Evolutionary conservation across 306 rosid genomes (phyloP), one percentile per base, ranked within the genome.

Genomic region (Quercus engelmannii): DNA sequence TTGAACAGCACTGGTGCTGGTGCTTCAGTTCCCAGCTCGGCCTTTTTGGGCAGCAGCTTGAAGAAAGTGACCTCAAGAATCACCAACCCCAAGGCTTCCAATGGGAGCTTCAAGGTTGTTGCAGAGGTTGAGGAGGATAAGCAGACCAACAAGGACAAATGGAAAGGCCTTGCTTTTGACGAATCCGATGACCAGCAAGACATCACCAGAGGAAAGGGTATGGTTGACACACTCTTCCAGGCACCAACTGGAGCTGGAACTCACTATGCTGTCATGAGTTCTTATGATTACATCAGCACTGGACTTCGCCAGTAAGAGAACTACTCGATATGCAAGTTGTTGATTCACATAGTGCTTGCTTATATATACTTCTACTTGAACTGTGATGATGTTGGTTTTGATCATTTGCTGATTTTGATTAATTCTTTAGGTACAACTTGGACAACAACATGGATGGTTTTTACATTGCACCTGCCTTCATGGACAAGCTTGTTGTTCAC

Each of bases 401-500:
- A 20, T 82, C 69, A 76, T 11, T 69, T 59, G 54, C 17, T 76
- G 55, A 10, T 62, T 46, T n/a, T 77, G 41, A 25, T 75, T 77
- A 79, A 1, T 68, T 25, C 54, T 80, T 70, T 58, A 93, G 98
- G 87, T 95, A 93, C 83, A 72, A 87, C 78, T 54, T 89, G 74
- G 98, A 93, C 89, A 93, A 96, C 89, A 82, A 55, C 69, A 43
- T 79, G 90, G 97, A 79, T 46, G 98, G 99, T 1, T 77, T 88
- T 35, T 96, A 96, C 90, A 96, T 96, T 78, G 99, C 99, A 55
- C 99, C 93, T 71, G 93, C 98, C 55, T 96, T 96, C 68, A 87
- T 96, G 99, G 99, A 96, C 98, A 93, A 96, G 88, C 93, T 96
- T 77, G 97, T 93, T 75, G 97, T 96, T 78, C 99, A 96, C 92